Conservation (phyloP, 2,329 filamentous ascomycete species). For the Xylaria sp. region DNA sequence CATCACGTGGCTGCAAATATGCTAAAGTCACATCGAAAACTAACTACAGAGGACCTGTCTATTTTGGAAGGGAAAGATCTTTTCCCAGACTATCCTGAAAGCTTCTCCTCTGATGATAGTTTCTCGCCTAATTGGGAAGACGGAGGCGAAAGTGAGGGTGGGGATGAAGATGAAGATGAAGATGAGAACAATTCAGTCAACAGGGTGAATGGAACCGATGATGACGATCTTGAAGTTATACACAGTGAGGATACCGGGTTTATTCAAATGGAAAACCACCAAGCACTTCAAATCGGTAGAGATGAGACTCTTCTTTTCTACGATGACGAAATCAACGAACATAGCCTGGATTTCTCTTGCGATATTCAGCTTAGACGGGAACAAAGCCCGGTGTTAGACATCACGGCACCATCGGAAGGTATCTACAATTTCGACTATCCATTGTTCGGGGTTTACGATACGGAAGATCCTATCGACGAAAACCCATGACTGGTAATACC, state of each 20-base stretch:
- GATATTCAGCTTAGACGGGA: not conserved
- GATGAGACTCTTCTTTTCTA: not conserved
- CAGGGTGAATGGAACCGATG: not conserved
- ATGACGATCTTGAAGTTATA: not conserved
- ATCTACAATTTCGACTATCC: conserved; percentile 8
- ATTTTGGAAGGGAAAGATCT: not conserved
- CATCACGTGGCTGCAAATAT: not conserved
- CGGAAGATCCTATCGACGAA: not conserved
- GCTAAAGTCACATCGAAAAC: not conserved
- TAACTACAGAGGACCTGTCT: not conserved
- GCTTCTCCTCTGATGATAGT: not conserved
- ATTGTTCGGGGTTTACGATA: not conserved
- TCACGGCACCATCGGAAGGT: conserved; percentile 4
- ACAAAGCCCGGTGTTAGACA: not conserved
- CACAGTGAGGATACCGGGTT: not conserved
- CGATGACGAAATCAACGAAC: not conserved
- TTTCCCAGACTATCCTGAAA: not conserved
- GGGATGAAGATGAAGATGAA: not conserved
- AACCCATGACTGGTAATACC: no score
- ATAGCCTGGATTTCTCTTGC: not conserved
- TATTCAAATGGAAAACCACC: no score
- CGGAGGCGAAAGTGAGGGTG: not conserved
- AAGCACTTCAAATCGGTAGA: not conserved
- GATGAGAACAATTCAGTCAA: not conserved
- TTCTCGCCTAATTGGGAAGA: no score